Evolutionary conservation across 352 stramenopile species (phyloP), one percentile per base, ranked within the genome.

Genomic region (Pythium angustatum): DNA sequence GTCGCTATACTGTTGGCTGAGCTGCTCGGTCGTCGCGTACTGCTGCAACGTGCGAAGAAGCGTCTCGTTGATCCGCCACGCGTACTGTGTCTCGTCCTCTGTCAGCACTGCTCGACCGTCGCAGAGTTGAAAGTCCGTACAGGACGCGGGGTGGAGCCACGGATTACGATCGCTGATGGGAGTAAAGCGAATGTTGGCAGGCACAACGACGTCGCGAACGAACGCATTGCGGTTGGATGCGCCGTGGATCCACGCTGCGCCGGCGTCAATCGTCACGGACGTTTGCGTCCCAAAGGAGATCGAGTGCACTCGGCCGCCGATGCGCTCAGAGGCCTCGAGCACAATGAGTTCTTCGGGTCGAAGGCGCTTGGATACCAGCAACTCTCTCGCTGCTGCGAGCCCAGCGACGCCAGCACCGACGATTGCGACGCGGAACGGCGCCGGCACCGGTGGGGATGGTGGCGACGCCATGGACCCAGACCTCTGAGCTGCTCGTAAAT

Each of bases 221-320:
- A 71, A 71, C 17, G 61, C 75, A 43, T 87, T 85, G 38, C 58
- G 67, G 5, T 52, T 8, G 12, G 72, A 61, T 1, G 74, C 83
- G 21, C 80, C 80, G 60, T 85, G 78, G 51, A 89, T 84, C 80
- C 78, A 89, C 34, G 80, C 80, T 11, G 80, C 76, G 14, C 78
- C 80, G 21, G 79, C 64, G 45, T 89, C 80, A 47, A 89, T 66
- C 58, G 72, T 82, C 33, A 85, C 67, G 5, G 70, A 52, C 41
- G 78, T 67, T 14, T 68, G 56, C 7, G 60, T 45, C n/a, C 80
- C 83, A 65, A 89, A 87, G n/a, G 55, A 33, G 38, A 73, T 56
- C 28, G 80, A 82, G 36, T 82, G 61, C 21, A 88, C 63, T 27
- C 81, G 77, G 0, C 81, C 81, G 15, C 81, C 81, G 51, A 88